phyloP scores from a whole-genome alignment of 306 rosid species.

The Dalbergia oliveri region DNA sequence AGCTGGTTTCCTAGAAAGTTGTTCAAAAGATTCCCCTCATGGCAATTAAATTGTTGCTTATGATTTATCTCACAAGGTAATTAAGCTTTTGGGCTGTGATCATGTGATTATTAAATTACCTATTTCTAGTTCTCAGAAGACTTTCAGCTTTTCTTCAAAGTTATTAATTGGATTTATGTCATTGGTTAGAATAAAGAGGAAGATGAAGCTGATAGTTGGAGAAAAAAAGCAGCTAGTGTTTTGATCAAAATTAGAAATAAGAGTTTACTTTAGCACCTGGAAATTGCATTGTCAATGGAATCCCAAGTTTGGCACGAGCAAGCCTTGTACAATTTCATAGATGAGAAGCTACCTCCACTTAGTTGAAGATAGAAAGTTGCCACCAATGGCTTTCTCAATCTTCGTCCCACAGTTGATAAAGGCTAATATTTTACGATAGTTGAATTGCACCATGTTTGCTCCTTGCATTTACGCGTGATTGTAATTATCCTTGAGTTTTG shows the following conservation, averaged over 20 bases:
- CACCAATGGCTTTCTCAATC: slow-evolving; percentile 56
- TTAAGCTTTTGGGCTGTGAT: slow-evolving; percentile 6
- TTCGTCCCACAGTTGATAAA: slow-evolving; percentile 59
- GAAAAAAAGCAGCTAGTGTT: slow-evolving; percentile 55
- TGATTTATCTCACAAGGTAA: slow-evolving; percentile 48
- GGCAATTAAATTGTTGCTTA: slow-evolving; percentile 51
- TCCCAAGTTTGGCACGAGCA: slow-evolving; percentile 68
- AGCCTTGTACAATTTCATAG: slow-evolving; percentile 75
- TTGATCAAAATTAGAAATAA: slow-evolving; percentile 58
- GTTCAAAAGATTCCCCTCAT: slow-evolving; percentile 46
- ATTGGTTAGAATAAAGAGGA: slow-evolving; percentile 54
- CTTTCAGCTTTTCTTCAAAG: background rate
- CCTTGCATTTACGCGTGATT: background rate
- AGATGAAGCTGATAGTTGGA: slow-evolving; percentile 63
- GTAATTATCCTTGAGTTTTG: slow-evolving; percentile 9
- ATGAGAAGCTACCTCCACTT: slow-evolving; percentile 58
- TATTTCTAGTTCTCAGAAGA: slow-evolving; percentile 4
- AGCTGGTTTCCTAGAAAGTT: slow-evolving; percentile 64
- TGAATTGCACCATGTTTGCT: slow-evolving; percentile 27
- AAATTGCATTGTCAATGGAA: slow-evolving; percentile 56
- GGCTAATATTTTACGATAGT: background rate
- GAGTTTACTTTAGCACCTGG: slow-evolving; percentile 65
- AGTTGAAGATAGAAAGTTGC: slow-evolving; percentile 52
- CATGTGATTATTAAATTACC: background rate
- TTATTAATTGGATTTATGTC: slow-evolving; percentile 15